Percentiles rank a stretch among this genome's conserved stretches.
Conservation (phyloP, 2,329 filamentous ascomycete species). For the Pseudocercospora vitis region DNA sequence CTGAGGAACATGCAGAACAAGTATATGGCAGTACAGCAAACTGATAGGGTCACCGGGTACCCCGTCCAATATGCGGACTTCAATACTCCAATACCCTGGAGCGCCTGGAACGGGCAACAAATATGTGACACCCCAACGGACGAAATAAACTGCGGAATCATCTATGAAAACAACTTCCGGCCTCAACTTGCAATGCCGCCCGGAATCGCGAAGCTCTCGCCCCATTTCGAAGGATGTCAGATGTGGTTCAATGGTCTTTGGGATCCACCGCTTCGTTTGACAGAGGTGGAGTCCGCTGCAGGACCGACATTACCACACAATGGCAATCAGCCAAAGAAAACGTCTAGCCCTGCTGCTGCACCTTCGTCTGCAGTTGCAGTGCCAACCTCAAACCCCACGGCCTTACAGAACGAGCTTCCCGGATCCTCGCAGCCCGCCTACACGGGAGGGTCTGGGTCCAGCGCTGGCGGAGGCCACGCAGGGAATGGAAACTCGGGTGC, state of each 20-base stretch:
- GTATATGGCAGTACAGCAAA: conserved; percentile 28
- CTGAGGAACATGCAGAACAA: conserved; percentile 34
- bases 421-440: not conserved
- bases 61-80: conserved; percentile 35
- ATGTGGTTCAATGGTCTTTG: conserved; percentile 36
- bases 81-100: conserved; percentile 33
- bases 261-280: conserved; percentile 32
- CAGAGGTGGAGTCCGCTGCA: conserved; percentile 20
- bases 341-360: conserved; percentile 12
- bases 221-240: conserved; percentile 31
- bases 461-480: too few species aligned
- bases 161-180: conserved; percentile 29
- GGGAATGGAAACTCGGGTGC: not conserved
- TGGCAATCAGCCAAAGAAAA: not conserved
- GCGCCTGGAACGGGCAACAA: conserved; percentile 33
- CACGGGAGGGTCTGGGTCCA: too few species aligned
- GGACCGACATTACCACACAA: conserved; percentile 17
- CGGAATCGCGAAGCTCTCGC: conserved; percentile 29
- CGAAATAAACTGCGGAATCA: conserved; percentile 24
- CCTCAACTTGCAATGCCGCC: conserved; percentile 35
- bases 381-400: conserved; percentile 23
- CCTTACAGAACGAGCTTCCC: conserved; percentile 15
- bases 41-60: conserved; percentile 31
- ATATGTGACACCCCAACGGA: conserved; percentile 22
- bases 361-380: conserved; percentile 17